Percentiles rank a stretch among this genome's conserved stretches.
Evolutionary conservation across 306 rosid genomes (phyloP).

Genomic region (Vigna mungo): DNA sequence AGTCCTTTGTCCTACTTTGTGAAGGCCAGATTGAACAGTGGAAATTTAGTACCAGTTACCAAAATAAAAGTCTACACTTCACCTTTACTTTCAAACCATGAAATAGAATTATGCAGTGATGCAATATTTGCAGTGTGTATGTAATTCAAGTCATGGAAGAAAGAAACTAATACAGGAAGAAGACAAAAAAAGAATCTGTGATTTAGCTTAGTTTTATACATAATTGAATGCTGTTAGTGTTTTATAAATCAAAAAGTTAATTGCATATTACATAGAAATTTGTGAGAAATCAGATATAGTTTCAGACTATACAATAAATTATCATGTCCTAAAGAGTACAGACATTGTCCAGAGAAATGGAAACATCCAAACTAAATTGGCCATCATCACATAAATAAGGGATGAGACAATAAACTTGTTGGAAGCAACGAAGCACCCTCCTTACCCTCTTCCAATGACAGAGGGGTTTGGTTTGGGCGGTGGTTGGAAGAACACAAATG

Average conservation of each 20-base stretch:
- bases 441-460: slow-evolving; percentile 40
- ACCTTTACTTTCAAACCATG: neutral
- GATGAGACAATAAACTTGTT: slow-evolving; percentile 45
- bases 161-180: neutral
- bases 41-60: neutral
- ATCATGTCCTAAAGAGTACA: slow-evolving; percentile 32
- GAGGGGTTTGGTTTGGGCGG: slow-evolving; percentile 59
- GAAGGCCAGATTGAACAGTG: slow-evolving; percentile 27
- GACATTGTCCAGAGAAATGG: slow-evolving; percentile 64
- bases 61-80: neutral
- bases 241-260: neutral
- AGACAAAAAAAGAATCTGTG: neutral
- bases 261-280: neutral
- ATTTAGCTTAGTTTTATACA: neutral
- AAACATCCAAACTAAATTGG: slow-evolving; percentile 58
- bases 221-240: neutral
- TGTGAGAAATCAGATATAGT: neutral
- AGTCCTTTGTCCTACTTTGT: neutral
- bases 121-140: slow-evolving; percentile 15
- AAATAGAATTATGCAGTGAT: neutral
- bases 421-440: slow-evolving; percentile 42
- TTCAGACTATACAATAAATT: neutral
- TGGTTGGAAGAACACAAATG: slow-evolving; percentile 69
- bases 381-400: slow-evolving; percentile 42
- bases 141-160: slow-evolving; percentile 44